Percentiles rank a stretch among this genome's conserved stretches.
phyloP scores from a whole-genome alignment of 148 eudicot genomes.

The Camellia japonica region DNA sequence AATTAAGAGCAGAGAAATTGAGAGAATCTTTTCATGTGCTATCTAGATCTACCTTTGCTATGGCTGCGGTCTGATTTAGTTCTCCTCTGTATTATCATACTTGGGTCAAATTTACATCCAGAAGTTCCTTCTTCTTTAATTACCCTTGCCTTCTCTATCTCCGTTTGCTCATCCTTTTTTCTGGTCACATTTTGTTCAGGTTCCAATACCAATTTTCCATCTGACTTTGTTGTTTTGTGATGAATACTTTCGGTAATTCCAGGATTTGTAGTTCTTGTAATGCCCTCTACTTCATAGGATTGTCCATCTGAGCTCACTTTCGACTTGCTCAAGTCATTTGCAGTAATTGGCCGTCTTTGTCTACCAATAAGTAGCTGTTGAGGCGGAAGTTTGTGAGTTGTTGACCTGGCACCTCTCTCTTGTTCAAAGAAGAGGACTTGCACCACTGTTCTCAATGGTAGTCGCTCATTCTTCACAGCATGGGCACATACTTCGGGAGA shows the following conservation, averaged over 20 bases:
- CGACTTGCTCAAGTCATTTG: conserved; percentile 8
- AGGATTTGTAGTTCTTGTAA: conserved; percentile 6
- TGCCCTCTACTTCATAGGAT: not conserved
- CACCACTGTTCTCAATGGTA: conserved; percentile 61
- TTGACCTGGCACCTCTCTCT: conserved; percentile 25
- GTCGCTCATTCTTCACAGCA: conserved; percentile 54
- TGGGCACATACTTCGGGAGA: conserved; percentile 41
- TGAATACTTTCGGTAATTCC: not conserved
- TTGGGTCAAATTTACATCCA: conserved; percentile 13
- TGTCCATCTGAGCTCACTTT: conserved; percentile 10
- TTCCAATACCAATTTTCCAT: not conserved
- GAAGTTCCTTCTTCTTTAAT: conserved; percentile 15
- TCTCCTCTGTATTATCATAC: conserved; percentile 3
- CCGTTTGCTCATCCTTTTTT: conserved; percentile 1
- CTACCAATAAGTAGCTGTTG: not conserved
- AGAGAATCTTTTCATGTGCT: not conserved
- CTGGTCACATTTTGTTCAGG: not conserved
- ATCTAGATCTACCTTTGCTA: conserved; percentile 13
- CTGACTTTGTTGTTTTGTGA: not conserved
- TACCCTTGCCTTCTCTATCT: conserved; percentile 9
- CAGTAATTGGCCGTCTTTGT: not conserved
- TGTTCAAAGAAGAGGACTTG: conserved; percentile 60
- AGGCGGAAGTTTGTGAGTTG: conserved; percentile 7
- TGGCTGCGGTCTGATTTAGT: conserved; percentile 8
- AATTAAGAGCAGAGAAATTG: not conserved